These are phyloP conservation scores for Saccharum spontaneum DNA, from an alignment of 176 grass and related monocot genomes.

Conservation along the genomic window DNA sequence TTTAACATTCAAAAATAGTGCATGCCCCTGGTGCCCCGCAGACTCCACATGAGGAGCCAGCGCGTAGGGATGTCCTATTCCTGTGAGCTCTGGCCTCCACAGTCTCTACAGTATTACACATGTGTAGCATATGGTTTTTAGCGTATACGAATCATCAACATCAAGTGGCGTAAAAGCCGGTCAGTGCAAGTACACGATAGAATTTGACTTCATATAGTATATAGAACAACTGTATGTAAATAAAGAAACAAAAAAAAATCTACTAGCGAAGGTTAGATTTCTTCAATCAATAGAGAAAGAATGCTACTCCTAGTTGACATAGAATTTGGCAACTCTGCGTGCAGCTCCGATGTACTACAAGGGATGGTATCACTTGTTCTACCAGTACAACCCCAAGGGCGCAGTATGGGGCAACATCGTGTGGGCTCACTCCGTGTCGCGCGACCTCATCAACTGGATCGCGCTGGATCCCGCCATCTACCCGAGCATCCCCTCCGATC, in stretches of 20 bases:
- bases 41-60: neutral
- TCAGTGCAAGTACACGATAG: neutral
- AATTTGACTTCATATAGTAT: neutral
- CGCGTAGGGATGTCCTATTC: neutral
- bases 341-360: constrained; percentile 64
- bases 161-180: neutral
- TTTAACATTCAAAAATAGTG: constrained; percentile 3
- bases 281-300: neutral
- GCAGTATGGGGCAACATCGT: constrained; percentile 72
- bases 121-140: neutral
- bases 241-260: neutral
- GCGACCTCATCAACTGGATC: constrained; percentile 56
- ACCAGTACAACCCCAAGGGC: constrained; percentile 78
- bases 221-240: neutral
- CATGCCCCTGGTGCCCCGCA: neutral
- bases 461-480: constrained; percentile 45
- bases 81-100: neutral
- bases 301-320: too few species aligned
- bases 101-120: neutral
- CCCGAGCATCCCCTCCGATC: constrained; percentile 40
- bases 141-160: neutral
- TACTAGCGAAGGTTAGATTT: neutral
- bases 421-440: constrained; percentile 77
- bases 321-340: neutral
- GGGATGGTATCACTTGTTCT: constrained; percentile 75